Evolutionary conservation across 805 yeast genomes (phyloP).

Genomic region (Candida ortonii): DNA sequence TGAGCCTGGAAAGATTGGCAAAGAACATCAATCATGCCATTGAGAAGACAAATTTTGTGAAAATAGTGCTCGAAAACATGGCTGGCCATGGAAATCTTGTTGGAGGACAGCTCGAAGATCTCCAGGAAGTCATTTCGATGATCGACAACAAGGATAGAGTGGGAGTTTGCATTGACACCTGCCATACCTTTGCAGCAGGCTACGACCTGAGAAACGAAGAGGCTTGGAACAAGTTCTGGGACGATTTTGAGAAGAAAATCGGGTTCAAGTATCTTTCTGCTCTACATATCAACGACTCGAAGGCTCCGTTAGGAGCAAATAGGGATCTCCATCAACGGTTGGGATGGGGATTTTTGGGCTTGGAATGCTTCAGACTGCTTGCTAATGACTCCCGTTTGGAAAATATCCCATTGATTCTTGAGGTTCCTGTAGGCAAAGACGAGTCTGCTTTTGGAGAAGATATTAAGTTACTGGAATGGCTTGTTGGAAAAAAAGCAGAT

Average conservation of each 20-base stretch:
- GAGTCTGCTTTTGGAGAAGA: conserved; percentile 74
- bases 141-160: conserved; percentile 79
- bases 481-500: conserved; percentile 52
- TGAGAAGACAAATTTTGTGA: conserved; percentile 69
- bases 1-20: conserved; percentile 70
- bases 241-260: conserved; percentile 64
- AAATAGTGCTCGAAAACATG: conserved; percentile 92
- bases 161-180: conserved; percentile 96
- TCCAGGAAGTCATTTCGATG: conserved; percentile 67
- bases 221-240: conserved; percentile 66
- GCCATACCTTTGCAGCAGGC: conserved; percentile 96
- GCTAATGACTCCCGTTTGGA: conserved; percentile 65
- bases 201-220: conserved; percentile 72
- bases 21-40: conserved; percentile 77
- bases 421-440: conserved; percentile 73
- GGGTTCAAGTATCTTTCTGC: conserved; percentile 77
- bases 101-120: conserved; percentile 77
- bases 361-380: conserved; percentile 76
- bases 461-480: conserved; percentile 78
- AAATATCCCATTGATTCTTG: conserved; percentile 76
- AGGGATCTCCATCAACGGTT: conserved; percentile 87
- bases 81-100: conserved; percentile 94
- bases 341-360: conserved; percentile 86
- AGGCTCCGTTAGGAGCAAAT: conserved; percentile 87
- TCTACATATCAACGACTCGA: conserved; percentile 90